Base-by-base conservation (phyloP, 2,329 filamentous ascomycete genomes). In the Trichoderma atroviride region DNA sequence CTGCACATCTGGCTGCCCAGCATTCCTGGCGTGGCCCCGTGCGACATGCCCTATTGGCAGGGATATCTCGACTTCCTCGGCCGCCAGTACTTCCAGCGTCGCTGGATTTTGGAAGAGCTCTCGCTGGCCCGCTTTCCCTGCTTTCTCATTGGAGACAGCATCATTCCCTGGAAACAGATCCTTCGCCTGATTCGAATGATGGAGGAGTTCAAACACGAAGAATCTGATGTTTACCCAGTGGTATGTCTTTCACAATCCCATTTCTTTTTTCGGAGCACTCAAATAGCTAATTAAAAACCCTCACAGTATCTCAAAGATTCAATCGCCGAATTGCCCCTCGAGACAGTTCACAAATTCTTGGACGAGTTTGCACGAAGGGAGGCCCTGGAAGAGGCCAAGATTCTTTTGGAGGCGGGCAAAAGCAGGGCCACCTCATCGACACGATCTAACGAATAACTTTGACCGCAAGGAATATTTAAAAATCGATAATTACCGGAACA, bases 131-230 rank as follows among this genome's bases (percentile, higher is more conserved):
- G 63, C 63, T 66, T 66, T n/a, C 63, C 63, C 9, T 37, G 53
- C 19, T 66, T 66, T n/a, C 63, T 66, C 6, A 50, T 66, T n/a
- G 63, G 63, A 53, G 63, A 66, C 14, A n/a, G 37, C n/a, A 66
- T 66, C 19, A 53, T 66, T 29, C 63, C 63, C 9, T 66, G 63
- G 63, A 66, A 66, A 53, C 63, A 66, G 40, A 55, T 66, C 14
- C 63, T 66, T 31, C 63, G 63, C 55, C 27, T 66, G 9, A 66
- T 58, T 40, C 35, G 63, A 3, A 66, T 66, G 63, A 66, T 58
- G 63, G 63, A 66, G 7, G 63, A 66, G 63, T 66, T 66, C 29
- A 66, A 47, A n/a, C 56, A 66, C n/a, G n/a, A 57, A 10, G 53
- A 53, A 5, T 66, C 63, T 10, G n/a, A 50, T 4, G 63, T 66